Evolutionary conservation across 2,329 filamentous ascomycete genomes (phyloP), one percentile per base, ranked within the genome.

Genomic region (Coniochaeta sp.): DNA sequence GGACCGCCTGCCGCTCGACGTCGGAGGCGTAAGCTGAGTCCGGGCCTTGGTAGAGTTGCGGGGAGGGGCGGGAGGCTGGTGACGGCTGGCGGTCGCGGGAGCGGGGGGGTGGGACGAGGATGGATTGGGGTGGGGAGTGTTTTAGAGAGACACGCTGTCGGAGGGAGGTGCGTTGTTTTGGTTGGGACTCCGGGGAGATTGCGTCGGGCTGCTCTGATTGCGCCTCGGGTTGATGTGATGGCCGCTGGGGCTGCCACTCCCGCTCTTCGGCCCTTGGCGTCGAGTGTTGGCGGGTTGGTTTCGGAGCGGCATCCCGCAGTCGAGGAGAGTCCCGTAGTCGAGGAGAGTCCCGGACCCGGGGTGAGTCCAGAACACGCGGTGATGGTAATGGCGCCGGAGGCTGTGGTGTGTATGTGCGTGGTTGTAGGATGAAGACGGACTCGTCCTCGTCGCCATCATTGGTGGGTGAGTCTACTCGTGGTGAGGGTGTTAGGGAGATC

Each of bases 381-480:
- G 77, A 77, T 1, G 76, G 73, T 20, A 73, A 59, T 3, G 77
- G 76, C 10, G 72, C 67, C 0, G 74, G 70, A 4, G 71, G 73
- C 48, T 73, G 68, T 0, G 80, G 80, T 0, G 77, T 81, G 57
- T 83, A 83, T 0, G 78, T 81, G 30, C 73, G 70, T 12, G 80
- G 80, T 55, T 83, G 79, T 4, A 83, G 67, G 20, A 83, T 69
- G 53, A 73, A 82, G 1, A 82, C 59, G 0, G 70, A 64, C 9
- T 69, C 69, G 32, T 77, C 69, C 35, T 65, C 63, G n/a, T 46
- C 49, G 16, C 45, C 48, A 14, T 50, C 49, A 14, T 49, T 52
- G 48, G 22, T 27, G 52, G 28, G 55, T 52, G 31, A 45, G 52
- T 27, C 45, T 48, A 24, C 12, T 4, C 5, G 20, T 24, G 38